Percentiles rank a stretch among this genome's conserved stretches.
Evolutionary conservation across 1,139 yeast species (phyloP).

Genomic region (Sugiyamaella pinicola): DNA sequence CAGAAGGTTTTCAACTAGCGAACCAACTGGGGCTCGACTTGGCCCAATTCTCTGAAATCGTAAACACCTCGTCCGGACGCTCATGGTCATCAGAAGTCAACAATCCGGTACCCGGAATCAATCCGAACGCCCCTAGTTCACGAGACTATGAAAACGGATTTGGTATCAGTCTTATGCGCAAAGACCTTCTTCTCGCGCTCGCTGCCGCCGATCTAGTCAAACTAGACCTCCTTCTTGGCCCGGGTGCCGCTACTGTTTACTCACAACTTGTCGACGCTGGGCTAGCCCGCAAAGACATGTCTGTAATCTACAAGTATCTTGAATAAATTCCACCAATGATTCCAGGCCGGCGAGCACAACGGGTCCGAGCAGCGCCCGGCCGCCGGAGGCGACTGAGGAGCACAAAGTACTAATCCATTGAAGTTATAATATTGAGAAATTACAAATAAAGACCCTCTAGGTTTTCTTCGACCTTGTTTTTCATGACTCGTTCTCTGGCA

Average conservation of each 20-base stretch:
- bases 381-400: too few relatives aligned
- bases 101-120: conserved; percentile 59
- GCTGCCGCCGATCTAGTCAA: conserved; percentile 47
- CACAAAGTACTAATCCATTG: not conserved
- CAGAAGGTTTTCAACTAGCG: conserved; percentile 64
- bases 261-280: conserved; percentile 33
- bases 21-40: conserved; percentile 55
- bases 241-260: conserved; percentile 38
- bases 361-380: too few relatives aligned
- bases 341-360: too few relatives aligned
- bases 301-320: conserved; percentile 39
- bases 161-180: conserved; percentile 56
- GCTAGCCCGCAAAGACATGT: conserved; percentile 39
- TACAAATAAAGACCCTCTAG: conserved; percentile 91
- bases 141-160: conserved; percentile 57
- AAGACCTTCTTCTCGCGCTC: conserved; percentile 59
- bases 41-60: conserved; percentile 54
- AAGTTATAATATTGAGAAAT: conserved; percentile 12
- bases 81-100: conserved; percentile 64
- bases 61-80: conserved; percentile 61
- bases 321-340: too few relatives aligned
- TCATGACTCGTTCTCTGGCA: conserved; percentile 95
- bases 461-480: conserved; percentile 96
- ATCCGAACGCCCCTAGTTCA: conserved; percentile 52
- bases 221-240: conserved; percentile 36